Evolutionary conservation across 78 protist genomes (phyloP).

Genomic region (Planoprotostelium fungivorum): DNA sequence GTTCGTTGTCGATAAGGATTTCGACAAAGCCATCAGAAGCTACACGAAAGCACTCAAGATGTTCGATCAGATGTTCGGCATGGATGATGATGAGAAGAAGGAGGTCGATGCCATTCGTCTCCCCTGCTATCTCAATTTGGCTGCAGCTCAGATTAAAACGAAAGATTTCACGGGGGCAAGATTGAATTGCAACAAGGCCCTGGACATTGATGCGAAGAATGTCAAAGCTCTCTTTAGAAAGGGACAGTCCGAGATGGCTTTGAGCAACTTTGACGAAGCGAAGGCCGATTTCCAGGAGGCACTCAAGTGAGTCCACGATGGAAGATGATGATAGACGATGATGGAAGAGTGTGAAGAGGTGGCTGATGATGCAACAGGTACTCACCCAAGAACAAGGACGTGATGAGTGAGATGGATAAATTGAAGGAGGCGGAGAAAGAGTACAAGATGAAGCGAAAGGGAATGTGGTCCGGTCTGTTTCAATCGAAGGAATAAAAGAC

Average conservation of each 20-base stretch:
- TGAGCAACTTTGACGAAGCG: conserved; percentile 27
- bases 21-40: not conserved
- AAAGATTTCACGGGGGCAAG: not conserved
- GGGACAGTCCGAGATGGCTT: conserved; percentile 28
- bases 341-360: too few species aligned
- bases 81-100: conserved; percentile 10
- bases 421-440: not conserved
- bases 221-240: conserved; percentile 49
- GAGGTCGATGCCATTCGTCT: not conserved
- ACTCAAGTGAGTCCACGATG: not conserved
- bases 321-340: not conserved
- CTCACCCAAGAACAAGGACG: not conserved
- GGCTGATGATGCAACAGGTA: too few species aligned
- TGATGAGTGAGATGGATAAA: not conserved
- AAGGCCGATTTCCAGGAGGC: conserved; percentile 38
- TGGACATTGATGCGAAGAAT: conserved; percentile 40
- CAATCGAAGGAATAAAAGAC: not conserved
- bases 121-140: conserved; percentile 27
- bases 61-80: not conserved
- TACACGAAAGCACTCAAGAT: conserved; percentile 16
- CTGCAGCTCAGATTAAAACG: not conserved
- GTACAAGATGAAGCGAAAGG: not conserved
- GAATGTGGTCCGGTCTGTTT: not conserved
- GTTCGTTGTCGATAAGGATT: not conserved
- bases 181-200: conserved; percentile 23